Conservation (phyloP, 352 stramenopile genomes). For the Phytophthora vignae region DNA sequence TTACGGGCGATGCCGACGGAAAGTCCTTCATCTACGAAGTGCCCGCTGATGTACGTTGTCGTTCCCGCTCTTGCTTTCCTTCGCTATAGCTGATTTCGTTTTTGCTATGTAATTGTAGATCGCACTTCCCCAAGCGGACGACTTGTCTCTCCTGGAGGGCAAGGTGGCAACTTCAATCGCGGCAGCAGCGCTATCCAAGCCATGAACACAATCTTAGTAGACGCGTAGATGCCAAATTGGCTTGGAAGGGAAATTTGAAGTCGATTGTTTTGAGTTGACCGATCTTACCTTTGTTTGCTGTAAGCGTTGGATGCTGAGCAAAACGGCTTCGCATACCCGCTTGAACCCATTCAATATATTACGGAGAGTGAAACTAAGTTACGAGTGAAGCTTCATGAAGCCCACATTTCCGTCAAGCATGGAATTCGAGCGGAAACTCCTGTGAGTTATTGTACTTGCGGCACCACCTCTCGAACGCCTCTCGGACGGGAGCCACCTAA, state of each 20-base stretch:
- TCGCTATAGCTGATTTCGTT: conserved; percentile 5
- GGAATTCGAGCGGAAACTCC: conserved; percentile 46
- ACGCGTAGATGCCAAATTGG: conserved; percentile 25
- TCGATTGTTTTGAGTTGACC: conserved; percentile 25
- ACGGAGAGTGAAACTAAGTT: not conserved
- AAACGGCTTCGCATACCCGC: not conserved
- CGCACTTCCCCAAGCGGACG: conserved; percentile 66
- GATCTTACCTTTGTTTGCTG: not conserved
- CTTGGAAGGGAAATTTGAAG: conserved; percentile 33
- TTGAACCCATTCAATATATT: not conserved
- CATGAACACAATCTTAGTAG: conserved; percentile 39
- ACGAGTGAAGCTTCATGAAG: not conserved
- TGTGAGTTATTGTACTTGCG: conserved; percentile 58
- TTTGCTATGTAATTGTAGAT: conserved; percentile 50
- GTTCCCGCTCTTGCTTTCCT: conserved; percentile 8
- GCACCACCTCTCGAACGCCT: conserved; percentile 65
- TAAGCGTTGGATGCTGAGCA: conserved; percentile 5
- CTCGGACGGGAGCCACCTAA: conserved; percentile 53
- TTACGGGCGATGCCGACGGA: conserved; percentile 80
- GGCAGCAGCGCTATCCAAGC: conserved; percentile 50
- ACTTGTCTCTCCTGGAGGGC: conserved; percentile 63
- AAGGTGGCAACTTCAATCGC: conserved; percentile 70
- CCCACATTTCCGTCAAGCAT: conserved; percentile 12
- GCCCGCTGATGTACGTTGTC: conserved; percentile 67
- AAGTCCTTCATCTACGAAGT: conserved; percentile 84